Percentiles rank a stretch among this genome's conserved stretches.
Evolutionary conservation across 179 eudicot genomes (phyloP).

Genomic region (Gypsophila paniculata): DNA sequence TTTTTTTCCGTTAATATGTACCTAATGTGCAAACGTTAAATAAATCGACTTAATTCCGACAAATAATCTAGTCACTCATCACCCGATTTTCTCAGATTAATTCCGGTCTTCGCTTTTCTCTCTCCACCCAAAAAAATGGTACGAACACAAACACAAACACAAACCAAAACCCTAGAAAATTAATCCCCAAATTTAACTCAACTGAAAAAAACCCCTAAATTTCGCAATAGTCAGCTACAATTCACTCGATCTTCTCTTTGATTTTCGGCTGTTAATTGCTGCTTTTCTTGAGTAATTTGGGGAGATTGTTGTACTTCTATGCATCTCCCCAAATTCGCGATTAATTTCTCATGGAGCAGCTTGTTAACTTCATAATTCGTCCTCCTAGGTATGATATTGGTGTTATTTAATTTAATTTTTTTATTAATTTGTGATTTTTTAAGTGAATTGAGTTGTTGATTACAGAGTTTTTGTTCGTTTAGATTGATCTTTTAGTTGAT

Average conservation of each 20-base stretch:
- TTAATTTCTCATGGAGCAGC: conserved; percentile 57
- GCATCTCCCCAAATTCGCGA: conserved; percentile 1
- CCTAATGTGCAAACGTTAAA: too few species aligned
- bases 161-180: conserved; percentile 2
- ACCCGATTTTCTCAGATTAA: too few species aligned
- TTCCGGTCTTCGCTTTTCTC: neutral
- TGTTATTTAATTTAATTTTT: too few species aligned
- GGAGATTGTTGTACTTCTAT: neutral
- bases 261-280: neutral
- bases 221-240: neutral
- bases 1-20: too few species aligned
- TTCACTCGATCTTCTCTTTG: neutral
- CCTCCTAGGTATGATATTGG: conserved; percentile 64
- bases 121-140: neutral
- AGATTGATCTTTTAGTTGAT: too few species aligned
- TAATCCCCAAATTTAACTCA: neutral
- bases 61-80: too few species aligned
- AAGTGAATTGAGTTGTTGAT: too few species aligned
- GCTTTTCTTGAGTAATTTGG: neutral
- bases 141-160: neutral
- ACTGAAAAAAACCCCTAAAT: neutral
- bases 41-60: too few species aligned
- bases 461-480: too few species aligned
- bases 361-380: conserved; percentile 83
- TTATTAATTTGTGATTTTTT: too few species aligned